Base-by-base conservation (phyloP, 495 filamentous ascomycete species). In the Wilcoxina mikolae region DNA sequence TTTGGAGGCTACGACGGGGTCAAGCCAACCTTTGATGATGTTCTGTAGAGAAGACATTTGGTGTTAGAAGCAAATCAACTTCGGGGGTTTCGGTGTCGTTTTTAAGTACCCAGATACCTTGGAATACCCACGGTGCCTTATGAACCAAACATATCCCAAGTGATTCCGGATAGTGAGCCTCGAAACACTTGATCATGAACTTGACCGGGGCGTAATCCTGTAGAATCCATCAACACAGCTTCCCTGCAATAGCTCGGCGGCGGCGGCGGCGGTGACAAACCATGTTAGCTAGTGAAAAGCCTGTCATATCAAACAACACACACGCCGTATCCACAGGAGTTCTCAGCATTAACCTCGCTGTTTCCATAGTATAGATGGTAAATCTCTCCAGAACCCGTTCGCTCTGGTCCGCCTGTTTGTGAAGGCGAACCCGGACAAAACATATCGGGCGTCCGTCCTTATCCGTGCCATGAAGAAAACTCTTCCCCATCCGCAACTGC, bases 111-210 rank as follows among this genome's bases (percentile, higher is more conserved):
- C 62, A 65, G 51, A 65, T 60, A 24, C 85, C 81, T 70, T 91
- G 86, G 72, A 98, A 98, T 33, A 96, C 72, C 91, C 90, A 98
- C 3, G 91, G 91, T 0, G 91, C 81, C 68, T 95, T 94, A 72
- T 98, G 88, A 29, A 98, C 85, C n/a, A 96, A 80, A 4, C 96
- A 88, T 4, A 85, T 73, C 44, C 93, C 91, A 0, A 98, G 74
- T 49, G 77, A 85, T 67, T 96, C 93, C 24, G 93, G 91, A 65
- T 96, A 98, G 69, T 98, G 96, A 48, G 91, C 93, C 71, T 96
- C 93, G 67, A 98, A 98, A 69, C 87, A 94, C 71, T 94, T 94
- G 72, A 96, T 95, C 79, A 98, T 94, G 73, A 95, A 96, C 63
- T 90, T 96, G 23, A 98, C 87, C 0, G 91, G 91, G 0, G 85